A percentile compares a stretch with the other conserved stretches of the same genome.
These are phyloP conservation scores for Phanerodontia chrysosporium DNA, from an alignment of 768 basidiomycete species.

Conservation along the genomic window DNA sequence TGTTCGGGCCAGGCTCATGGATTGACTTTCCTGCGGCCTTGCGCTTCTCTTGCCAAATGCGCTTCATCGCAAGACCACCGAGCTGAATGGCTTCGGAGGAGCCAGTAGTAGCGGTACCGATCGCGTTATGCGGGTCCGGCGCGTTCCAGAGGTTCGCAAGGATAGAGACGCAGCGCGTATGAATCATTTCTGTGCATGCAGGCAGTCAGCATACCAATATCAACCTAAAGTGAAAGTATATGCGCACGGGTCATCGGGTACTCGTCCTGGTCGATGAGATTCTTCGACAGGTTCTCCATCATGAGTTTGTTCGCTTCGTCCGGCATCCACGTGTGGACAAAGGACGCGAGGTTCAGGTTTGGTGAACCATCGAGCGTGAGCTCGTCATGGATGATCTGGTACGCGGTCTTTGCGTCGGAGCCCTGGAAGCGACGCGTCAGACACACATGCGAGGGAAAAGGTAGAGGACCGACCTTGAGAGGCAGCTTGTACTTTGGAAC, in stretches of 20 bases:
- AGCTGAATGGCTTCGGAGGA: slow-evolving; percentile 71
- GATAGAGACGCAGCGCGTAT: slow-evolving; percentile 46
- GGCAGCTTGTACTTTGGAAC: slow-evolving; percentile 69
- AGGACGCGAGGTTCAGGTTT: slow-evolving; percentile 59
- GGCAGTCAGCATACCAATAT: background rate
- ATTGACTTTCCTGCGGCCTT: slow-evolving; percentile 63
- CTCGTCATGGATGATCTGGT: slow-evolving; percentile 64
- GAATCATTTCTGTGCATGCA: slow-evolving; percentile 33
- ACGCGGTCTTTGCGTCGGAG: slow-evolving; percentile 43
- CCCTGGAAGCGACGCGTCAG: slow-evolving; percentile 36
- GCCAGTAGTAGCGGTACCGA: slow-evolving; percentile 70
- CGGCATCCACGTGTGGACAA: slow-evolving; percentile 67
- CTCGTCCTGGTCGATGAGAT: slow-evolving; percentile 67
- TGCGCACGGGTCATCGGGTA: slow-evolving; percentile 52
- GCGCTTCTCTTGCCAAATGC: slow-evolving; percentile 64
- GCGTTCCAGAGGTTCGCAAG: slow-evolving; percentile 69
- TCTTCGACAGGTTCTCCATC: slow-evolving; percentile 62
- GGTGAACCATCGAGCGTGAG: slow-evolving; percentile 52
- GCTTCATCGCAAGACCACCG: slow-evolving; percentile 69
- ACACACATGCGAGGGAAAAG: background rate
- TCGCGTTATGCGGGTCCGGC: slow-evolving; percentile 46
- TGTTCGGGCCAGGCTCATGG: slow-evolving; percentile 62
- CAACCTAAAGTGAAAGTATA: slow-evolving; percentile 9
- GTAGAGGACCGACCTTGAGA: slow-evolving; percentile 36
- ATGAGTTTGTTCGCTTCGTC: slow-evolving; percentile 49